A percentile compares a stretch with the other conserved stretches of the same genome.
Evolutionary conservation across 2,329 filamentous ascomycete species (phyloP).

Genomic region (Diaporthe citriasiana): DNA sequence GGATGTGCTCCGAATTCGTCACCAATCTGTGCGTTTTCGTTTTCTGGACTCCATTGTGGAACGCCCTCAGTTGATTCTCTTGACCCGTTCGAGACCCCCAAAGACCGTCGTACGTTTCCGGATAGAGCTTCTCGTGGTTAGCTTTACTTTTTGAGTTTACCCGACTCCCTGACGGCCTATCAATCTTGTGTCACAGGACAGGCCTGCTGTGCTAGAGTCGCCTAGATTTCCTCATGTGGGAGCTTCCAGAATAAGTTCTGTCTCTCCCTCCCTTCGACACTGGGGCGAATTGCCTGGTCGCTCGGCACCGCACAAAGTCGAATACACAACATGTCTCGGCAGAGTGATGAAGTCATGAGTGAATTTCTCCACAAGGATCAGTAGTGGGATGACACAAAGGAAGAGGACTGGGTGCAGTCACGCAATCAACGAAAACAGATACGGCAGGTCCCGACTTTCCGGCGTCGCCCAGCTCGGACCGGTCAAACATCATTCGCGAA

Average conservation of each 20-base stretch:
- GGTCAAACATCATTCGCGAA: background rate
- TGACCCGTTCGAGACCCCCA: background rate
- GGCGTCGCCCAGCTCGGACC: background rate
- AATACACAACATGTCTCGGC: background rate
- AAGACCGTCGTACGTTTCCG: background rate
- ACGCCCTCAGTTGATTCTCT: background rate
- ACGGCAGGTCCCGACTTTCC: background rate
- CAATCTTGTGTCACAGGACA: slow-evolving; percentile 14
- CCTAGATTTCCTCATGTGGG: too few species aligned
- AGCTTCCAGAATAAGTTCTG: slow-evolving; percentile 23
- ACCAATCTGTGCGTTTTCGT: slow-evolving; percentile 11
- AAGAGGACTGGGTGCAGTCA: background rate
- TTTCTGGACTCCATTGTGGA: slow-evolving; percentile 16
- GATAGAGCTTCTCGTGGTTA: background rate
- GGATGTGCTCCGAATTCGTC: slow-evolving; percentile 8
- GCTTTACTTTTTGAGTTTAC: slow-evolving; percentile 19
- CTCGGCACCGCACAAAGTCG: background rate
- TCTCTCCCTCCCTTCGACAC: background rate
- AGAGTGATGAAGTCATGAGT: slow-evolving; percentile 3
- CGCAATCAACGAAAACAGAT: background rate
- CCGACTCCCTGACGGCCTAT: slow-evolving; percentile 21
- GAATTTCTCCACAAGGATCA: background rate
- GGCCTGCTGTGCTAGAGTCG: background rate
- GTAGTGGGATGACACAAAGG: background rate
- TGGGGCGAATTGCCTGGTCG: background rate